Evolutionary conservation across 208 protist genomes (phyloP).

Genomic region (Trichomonas vaginalis): DNA sequence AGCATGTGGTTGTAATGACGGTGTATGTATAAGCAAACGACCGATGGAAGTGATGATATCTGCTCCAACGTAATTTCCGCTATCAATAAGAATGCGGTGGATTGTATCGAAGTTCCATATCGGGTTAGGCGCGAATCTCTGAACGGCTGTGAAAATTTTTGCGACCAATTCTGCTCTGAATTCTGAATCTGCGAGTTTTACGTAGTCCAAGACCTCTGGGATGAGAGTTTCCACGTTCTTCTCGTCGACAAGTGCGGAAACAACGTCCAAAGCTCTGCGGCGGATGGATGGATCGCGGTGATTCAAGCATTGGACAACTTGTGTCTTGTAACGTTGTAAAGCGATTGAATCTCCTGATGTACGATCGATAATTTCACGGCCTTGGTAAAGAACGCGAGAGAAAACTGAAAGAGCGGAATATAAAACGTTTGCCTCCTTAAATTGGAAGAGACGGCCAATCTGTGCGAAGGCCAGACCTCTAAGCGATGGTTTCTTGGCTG

Average conservation of each 20-base stretch:
- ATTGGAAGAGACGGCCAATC: not conserved
- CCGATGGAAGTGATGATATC: not conserved
- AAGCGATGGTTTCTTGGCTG: not conserved
- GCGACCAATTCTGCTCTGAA: not conserved
- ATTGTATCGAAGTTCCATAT: not conserved
- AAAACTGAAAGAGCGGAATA: not conserved
- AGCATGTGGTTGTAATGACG: not conserved
- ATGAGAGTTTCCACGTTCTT: not conserved
- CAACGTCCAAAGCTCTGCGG: not conserved
- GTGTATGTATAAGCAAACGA: not conserved
- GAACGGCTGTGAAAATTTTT: not conserved
- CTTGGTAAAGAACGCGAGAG: not conserved
- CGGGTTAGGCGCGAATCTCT: not conserved
- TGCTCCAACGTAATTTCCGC: not conserved
- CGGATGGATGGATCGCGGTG: not conserved
- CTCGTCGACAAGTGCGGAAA: not conserved
- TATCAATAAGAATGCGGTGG: not conserved
- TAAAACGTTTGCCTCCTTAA: not conserved
- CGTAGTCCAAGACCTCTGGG: slow-evolving; percentile 1
- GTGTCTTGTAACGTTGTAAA: not conserved
- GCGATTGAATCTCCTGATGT: not conserved
- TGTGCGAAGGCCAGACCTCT: not conserved
- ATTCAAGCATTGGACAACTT: not conserved
- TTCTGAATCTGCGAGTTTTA: not conserved
- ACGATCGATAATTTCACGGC: not conserved